phyloP scores from a whole-genome alignment of 106 monocot genomes.

The Apostasia ramifera region DNA sequence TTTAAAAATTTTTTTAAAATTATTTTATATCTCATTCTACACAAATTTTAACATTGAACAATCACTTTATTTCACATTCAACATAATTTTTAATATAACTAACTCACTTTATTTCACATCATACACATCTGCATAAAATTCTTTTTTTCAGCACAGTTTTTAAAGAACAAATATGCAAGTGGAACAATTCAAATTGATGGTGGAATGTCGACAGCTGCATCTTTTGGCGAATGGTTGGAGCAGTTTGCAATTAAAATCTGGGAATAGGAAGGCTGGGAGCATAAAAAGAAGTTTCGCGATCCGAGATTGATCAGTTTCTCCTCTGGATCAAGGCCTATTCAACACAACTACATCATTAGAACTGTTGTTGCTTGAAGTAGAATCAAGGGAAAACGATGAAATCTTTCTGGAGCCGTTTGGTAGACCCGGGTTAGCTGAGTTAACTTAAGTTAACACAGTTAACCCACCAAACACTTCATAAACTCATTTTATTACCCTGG shows the following conservation, averaged over 20 bases:
- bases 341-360: neutral
- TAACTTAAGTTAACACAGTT: neutral
- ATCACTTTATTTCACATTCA: no score
- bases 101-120: no score
- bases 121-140: no score
- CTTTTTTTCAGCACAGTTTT: no score
- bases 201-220: neutral
- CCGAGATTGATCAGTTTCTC: conserved; percentile 47
- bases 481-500: no score
- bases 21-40: no score
- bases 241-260: neutral
- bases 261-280: conserved; percentile 5
- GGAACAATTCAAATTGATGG: neutral
- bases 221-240: neutral
- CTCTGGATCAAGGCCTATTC: conserved; percentile 28
- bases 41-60: no score
- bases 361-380: neutral
- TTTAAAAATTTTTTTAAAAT: no score
- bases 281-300: conserved; percentile 54
- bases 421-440: neutral
- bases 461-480: neutral
- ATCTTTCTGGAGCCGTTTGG: no score
- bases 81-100: no score
- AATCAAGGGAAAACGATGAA: neutral
- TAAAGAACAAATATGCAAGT: no score